A percentile compares a stretch with the other conserved stretches of the same genome.
Evolutionary conservation across 352 stramenopile species (phyloP).

Genomic region (Phytophthora multivora): DNA sequence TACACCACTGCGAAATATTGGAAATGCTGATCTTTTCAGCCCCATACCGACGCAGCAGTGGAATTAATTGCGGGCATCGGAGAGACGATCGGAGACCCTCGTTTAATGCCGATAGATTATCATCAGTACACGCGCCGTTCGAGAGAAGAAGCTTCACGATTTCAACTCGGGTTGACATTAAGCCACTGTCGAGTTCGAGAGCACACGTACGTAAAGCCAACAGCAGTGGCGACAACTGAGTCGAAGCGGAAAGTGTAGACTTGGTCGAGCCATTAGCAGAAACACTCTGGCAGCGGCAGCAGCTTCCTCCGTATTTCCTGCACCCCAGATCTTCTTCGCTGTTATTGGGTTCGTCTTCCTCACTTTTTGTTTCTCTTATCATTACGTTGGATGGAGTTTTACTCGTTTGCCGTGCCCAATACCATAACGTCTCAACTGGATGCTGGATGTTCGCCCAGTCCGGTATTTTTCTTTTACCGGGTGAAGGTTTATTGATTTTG

Average conservation of each 20-base stretch:
- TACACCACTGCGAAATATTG: constrained; percentile 23
- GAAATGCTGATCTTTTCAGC: constrained; percentile 12
- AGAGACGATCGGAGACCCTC: constrained; percentile 29
- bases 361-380: background rate
- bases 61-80: constrained; percentile 20
- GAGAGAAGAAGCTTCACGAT: constrained; percentile 41
- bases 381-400: background rate
- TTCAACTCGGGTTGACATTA: constrained; percentile 1
- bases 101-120: constrained; percentile 14
- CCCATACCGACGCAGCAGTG: constrained; percentile 33
- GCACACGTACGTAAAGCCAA: constrained; percentile 40
- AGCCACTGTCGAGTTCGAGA: background rate
- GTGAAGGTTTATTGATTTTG: background rate
- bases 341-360: background rate
- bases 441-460: constrained; percentile 25
- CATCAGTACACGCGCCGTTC: constrained; percentile 29
- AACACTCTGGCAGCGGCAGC: constrained; percentile 6
- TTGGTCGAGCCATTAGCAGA: background rate
- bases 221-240: constrained; percentile 25
- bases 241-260: background rate
- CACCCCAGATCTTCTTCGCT: constrained; percentile 24
- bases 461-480: background rate
- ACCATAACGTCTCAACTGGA: constrained; percentile 31
- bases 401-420: constrained; percentile 24
- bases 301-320: constrained; percentile 34